Evolutionary conservation across 208 protist genomes (phyloP).

Genomic region (Spongospora subterranea): DNA sequence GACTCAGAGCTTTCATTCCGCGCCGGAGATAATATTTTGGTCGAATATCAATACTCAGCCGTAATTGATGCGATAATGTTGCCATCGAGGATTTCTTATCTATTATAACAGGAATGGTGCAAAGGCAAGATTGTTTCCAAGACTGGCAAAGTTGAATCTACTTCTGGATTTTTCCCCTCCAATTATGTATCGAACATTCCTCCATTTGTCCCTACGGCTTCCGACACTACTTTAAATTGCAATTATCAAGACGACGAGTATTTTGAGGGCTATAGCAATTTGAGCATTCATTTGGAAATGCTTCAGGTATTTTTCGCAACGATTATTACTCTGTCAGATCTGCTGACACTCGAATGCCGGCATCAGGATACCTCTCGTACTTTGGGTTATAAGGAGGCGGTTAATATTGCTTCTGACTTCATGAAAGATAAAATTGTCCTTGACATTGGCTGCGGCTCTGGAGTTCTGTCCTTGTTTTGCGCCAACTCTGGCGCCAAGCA

Average conservation of each 20-base stretch:
- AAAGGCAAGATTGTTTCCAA: neutral
- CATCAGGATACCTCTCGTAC: slow-evolving; percentile 91
- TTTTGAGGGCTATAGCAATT: slow-evolving; percentile 46
- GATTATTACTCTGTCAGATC: slow-evolving; percentile 7
- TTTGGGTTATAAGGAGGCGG: slow-evolving; percentile 91
- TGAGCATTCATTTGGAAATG: slow-evolving; percentile 87
- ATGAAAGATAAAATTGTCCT: slow-evolving; percentile 90
- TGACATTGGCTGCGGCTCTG: slow-evolving; percentile 96
- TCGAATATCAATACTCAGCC: slow-evolving; percentile 37
- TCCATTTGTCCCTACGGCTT: neutral
- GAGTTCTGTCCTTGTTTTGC: slow-evolving; percentile 94
- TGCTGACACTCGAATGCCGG: no score
- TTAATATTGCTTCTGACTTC: slow-evolving; percentile 87
- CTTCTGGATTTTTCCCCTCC: slow-evolving; percentile 32
- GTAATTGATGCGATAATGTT: neutral
- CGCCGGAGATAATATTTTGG: neutral
- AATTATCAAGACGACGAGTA: slow-evolving; percentile 59
- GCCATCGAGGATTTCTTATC: neutral
- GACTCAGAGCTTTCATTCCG: neutral
- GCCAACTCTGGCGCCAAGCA: slow-evolving; percentile 89
- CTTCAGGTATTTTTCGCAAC: slow-evolving; percentile 83
- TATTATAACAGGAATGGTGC: neutral
- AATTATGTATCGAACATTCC: neutral
- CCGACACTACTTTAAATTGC: neutral
- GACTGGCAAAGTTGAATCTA: neutral